Percentiles rank a stretch among this genome's conserved stretches.
phyloP scores from a whole-genome alignment of 805 yeast genomes.

The Saccharomyces kudriavzevii region DNA sequence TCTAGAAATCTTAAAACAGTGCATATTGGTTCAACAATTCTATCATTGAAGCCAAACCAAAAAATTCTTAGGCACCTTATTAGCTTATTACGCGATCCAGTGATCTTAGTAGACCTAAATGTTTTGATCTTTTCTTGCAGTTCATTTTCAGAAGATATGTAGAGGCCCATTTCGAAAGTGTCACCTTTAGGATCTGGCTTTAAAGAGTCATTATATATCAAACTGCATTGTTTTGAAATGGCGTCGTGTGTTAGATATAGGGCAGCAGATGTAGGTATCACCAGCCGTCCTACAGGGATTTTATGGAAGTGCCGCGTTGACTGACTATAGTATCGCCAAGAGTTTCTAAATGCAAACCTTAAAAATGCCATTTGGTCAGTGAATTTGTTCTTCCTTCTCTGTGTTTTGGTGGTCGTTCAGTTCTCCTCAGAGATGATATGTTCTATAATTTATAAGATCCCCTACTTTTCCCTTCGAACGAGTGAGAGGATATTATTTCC shows the following conservation, averaged over 20 bases:
- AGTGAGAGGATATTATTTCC: not conserved
- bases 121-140: conserved; percentile 29
- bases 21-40: conserved; percentile 57
- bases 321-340: conserved; percentile 7
- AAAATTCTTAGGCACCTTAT: conserved; percentile 33
- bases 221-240: not conserved
- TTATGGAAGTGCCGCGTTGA: conserved; percentile 1
- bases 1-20: conserved; percentile 66
- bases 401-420: not conserved
- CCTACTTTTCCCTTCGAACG: not conserved
- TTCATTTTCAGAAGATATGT: conserved; percentile 51
- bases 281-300: not conserved
- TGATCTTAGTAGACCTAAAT: conserved; percentile 10
- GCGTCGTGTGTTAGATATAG: not conserved
- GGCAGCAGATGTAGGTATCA: not conserved
- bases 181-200: conserved; percentile 42
- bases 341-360: conserved; percentile 2
- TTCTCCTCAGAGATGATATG: not conserved
- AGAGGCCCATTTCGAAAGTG: conserved; percentile 65
- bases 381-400: not conserved
- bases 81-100: conserved; percentile 1
- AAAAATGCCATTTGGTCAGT: not conserved
- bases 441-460: not conserved
- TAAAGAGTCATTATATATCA: conserved; percentile 14
- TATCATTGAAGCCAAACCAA: conserved; percentile 42